Evolutionary conservation across 139 green algal genomes (phyloP), one percentile per base, ranked within the genome.

Genomic region (Zygnema cylindricum): DNA sequence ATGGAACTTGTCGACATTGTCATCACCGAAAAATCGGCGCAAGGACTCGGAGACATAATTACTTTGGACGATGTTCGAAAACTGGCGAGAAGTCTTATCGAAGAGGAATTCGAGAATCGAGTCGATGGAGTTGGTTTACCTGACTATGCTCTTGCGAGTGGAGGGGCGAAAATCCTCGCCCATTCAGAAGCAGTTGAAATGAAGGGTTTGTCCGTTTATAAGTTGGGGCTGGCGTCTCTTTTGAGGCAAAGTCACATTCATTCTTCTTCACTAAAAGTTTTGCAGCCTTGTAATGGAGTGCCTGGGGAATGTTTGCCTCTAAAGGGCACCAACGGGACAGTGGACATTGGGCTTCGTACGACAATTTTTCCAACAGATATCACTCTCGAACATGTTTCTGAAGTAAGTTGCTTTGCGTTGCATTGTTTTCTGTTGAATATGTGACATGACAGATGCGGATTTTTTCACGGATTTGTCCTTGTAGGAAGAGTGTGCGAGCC

Each of bases 341-440:
- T 90, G 1, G 77, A 89, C 22, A 81, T 90, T 30, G 78, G 21
- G 1, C 30, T 90, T 32, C 85, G 85, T 2, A 77, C 78, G 32
- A 55, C 30, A 73, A 89, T 90, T n/a, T 3, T 90, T 32, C 16
- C 77, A 32, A 35, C 82, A 41, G 85, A 73, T 30, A 69, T 90
- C 85, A 90, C 85, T 1, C 55, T 90, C 1, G 78, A 90, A 25
- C 85, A 90, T 77, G 85, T 90, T n/a, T 3, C 85, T 49, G 85
- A 90, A 75, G 85, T 90, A 22, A 79, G 71, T 63, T 63, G 49
- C 7, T 16, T 63, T 63, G 49, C 16, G 16, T 63, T 63, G 49
- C 49, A 63, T 63, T 16, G 49, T 63, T 16, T 25, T 63, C 49
- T 63, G 49, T 63, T 63, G 49, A 25, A n/a, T n/a, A n/a, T n/a